These are phyloP conservation scores for Cyberlindnera maritima DNA, from an alignment of 805 yeast genomes.

Conservation along the genomic window DNA sequence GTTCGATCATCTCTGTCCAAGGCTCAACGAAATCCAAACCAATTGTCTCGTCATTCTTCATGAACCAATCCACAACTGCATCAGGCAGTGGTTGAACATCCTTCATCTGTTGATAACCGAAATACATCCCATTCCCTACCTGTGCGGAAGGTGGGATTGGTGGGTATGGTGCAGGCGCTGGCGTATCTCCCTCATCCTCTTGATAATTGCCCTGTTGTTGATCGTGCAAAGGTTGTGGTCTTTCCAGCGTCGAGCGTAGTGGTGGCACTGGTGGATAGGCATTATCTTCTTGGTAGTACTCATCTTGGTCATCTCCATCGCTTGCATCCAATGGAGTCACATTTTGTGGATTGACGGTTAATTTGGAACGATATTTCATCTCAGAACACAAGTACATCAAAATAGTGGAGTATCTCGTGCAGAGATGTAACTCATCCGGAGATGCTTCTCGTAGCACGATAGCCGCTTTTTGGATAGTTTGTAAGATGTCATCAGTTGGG, in stretches of 20 bases:
- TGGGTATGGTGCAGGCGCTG: constrained; percentile 9
- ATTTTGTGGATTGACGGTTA: constrained; percentile 28
- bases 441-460: constrained; percentile 74
- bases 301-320: constrained; percentile 20
- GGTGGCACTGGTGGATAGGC: not conserved
- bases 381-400: constrained; percentile 74
- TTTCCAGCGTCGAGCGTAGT: not conserved
- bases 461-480: constrained; percentile 68
- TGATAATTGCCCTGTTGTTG: constrained; percentile 5
- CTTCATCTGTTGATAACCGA: constrained; percentile 27
- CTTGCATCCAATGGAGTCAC: constrained; percentile 24
- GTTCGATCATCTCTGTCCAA: constrained; percentile 78
- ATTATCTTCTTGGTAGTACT: not conserved
- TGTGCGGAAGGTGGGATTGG: constrained; percentile 13
- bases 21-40: constrained; percentile 68
- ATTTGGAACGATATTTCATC: constrained; percentile 50
- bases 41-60: constrained; percentile 42
- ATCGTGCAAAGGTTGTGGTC: not conserved
- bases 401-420: constrained; percentile 75
- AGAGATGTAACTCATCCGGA: constrained; percentile 85
- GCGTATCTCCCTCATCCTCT: not conserved
- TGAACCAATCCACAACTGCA: constrained; percentile 49
- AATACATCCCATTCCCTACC: constrained; percentile 8
- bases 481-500: constrained; percentile 67
- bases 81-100: constrained; percentile 25